These are phyloP conservation scores for Quercus alba DNA, from an alignment of 306 rosid species.

Conservation along the genomic window DNA sequence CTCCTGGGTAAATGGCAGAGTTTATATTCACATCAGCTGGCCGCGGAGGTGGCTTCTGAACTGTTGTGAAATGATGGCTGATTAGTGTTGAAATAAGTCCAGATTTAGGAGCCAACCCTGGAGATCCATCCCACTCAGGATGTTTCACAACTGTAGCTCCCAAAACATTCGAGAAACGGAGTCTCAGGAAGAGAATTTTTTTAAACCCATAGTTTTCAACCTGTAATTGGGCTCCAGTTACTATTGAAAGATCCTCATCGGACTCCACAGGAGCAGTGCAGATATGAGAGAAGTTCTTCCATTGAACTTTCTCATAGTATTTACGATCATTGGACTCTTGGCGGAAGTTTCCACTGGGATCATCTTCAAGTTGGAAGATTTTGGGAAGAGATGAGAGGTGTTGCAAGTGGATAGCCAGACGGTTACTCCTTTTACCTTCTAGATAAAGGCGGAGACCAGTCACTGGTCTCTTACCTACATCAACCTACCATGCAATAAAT, in stretches of 20 bases:
- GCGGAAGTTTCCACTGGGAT: constrained; percentile 54
- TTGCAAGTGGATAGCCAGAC: constrained; percentile 89
- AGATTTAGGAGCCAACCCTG: constrained; percentile 78
- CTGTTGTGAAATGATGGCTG: constrained; percentile 86
- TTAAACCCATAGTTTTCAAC: constrained; percentile 83
- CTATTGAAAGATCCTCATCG: constrained; percentile 73
- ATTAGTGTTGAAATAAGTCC: constrained; percentile 93
- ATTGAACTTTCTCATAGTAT: constrained; percentile 89
- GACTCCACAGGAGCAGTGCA: constrained; percentile 95
- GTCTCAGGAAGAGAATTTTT: constrained; percentile 75
- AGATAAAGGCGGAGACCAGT: constrained; percentile 93
- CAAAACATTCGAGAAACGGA: constrained; percentile 62
- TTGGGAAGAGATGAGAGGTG: constrained; percentile 92
- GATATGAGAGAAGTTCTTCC: constrained; percentile 97
- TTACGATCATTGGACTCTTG: constrained; percentile 56
- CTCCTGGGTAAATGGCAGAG: constrained; percentile 91
- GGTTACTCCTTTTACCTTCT: constrained; percentile 92
- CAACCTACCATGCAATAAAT: constrained; percentile 65
- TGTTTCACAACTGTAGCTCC: constrained; percentile 67
- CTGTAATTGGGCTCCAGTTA: constrained; percentile 91
- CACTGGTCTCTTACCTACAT: constrained; percentile 92
- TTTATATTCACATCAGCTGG: constrained; percentile 94
- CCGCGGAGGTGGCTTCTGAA: constrained; percentile 80
- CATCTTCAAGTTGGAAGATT: constrained; percentile 79
- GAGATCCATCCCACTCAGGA: constrained; percentile 96